These are phyloP conservation scores for Saccharomycopsis sp. DNA, from an alignment of 805 yeast genomes.

Conservation along the genomic window DNA sequence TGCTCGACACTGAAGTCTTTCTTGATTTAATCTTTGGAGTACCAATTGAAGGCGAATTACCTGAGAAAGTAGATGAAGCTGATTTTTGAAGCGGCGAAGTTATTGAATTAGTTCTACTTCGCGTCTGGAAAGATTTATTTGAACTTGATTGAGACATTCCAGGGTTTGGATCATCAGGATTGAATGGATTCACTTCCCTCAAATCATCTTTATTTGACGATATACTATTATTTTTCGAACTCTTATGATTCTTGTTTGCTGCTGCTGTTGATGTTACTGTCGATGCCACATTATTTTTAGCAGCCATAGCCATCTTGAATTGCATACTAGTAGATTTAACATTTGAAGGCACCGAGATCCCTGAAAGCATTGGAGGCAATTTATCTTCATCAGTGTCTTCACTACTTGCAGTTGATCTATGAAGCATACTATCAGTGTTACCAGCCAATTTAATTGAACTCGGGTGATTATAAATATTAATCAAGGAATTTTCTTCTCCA, in stretches of 20 bases:
- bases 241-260: no score
- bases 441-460: constrained; percentile 8
- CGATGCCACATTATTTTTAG: no score
- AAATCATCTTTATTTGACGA: no score
- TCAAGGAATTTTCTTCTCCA: constrained; percentile 14
- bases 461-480: constrained; percentile 19
- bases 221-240: no score
- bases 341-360: constrained; percentile 2
- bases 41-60: constrained; percentile 1
- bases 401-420: neutral
- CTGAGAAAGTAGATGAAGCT: constrained; percentile 8
- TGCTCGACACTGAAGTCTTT: constrained; percentile 12
- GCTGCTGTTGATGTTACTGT: no score
- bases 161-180: neutral
- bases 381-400: constrained; percentile 6
- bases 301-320: neutral
- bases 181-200: no score
- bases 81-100: constrained; percentile 5
- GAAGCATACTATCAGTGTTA: neutral
- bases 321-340: neutral
- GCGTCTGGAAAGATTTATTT: neutral
- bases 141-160: neutral
- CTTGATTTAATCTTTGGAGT: constrained; percentile 6
- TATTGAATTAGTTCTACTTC: constrained; percentile 5
- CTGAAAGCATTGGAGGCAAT: constrained; percentile 11